These are phyloP conservation scores for Tolypocladium paradoxum DNA, from an alignment of 2,329 filamentous ascomycete genomes.

Conservation along the genomic window DNA sequence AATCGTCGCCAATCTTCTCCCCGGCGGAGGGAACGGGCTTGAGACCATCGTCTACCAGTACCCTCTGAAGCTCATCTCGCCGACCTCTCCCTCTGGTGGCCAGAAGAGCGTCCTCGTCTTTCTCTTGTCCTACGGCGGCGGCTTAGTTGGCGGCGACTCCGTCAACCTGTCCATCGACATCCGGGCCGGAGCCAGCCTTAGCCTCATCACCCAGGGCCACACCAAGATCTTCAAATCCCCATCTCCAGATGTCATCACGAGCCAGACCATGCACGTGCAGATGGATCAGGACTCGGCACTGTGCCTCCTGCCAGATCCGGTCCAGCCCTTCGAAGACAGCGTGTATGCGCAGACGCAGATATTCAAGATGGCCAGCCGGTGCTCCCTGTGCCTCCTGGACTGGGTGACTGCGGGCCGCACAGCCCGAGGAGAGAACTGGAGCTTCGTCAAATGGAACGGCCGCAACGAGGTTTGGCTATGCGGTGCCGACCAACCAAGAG, in stretches of 20 bases:
- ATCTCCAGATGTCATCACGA: constrained; percentile 41
- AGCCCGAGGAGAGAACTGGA: constrained; percentile 84
- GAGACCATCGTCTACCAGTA: constrained; percentile 79
- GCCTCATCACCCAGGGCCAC: constrained; percentile 62
- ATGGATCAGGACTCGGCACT: constrained; percentile 42
- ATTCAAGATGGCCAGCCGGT: constrained; percentile 50
- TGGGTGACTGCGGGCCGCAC: constrained; percentile 87
- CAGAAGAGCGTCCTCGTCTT: constrained; percentile 70
- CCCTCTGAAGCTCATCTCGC: constrained; percentile 85
- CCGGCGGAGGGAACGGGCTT: constrained; percentile 60
- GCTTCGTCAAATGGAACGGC: constrained; percentile 66
- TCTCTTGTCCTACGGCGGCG: constrained; percentile 87
- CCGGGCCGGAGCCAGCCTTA: constrained; percentile 53
- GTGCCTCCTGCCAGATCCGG: constrained; percentile 75
- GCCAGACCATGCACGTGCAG: constrained; percentile 42
- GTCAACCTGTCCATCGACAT: constrained; percentile 64
- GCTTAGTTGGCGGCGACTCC: constrained; percentile 77
- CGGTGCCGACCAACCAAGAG: constrained; percentile 19
- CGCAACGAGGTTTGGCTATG: constrained; percentile 75
- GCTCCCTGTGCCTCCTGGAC: constrained; percentile 71
- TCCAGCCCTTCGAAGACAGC: constrained; percentile 79
- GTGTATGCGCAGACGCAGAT: constrained; percentile 76
- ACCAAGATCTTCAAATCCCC: constrained; percentile 91
- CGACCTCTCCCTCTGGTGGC: constrained; percentile 48
- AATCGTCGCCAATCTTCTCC: constrained; percentile 63